Percentiles rank a stretch among this genome's conserved stretches.
phyloP scores from a whole-genome alignment of 1,284 basidiomycete genomes.

The Afroboletus lepidellus region DNA sequence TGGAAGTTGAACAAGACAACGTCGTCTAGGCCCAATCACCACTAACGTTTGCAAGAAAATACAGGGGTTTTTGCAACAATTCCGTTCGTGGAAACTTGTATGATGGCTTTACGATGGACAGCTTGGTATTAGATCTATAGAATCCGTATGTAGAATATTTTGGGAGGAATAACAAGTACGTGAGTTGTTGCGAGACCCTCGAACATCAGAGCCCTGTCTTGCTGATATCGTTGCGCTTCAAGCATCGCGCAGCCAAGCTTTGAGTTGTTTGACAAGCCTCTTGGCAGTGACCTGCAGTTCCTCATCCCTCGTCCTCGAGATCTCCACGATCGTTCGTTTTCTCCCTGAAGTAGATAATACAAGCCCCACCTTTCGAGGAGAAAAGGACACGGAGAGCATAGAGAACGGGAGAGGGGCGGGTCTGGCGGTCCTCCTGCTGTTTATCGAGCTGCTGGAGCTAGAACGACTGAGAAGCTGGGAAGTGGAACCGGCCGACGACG shows the following conservation, averaged over 20 bases:
- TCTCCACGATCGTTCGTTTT: constrained; percentile 59
- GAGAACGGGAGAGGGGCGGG: constrained; percentile 49
- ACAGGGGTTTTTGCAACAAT: no score
- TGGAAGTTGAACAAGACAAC: no score
- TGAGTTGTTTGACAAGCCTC: constrained; percentile 44
- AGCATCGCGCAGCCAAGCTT: constrained; percentile 23
- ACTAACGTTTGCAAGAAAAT: no score
- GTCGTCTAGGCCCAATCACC: no score
- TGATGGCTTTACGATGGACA: no score
- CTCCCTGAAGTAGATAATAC: constrained; percentile 40
- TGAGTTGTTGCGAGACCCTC: background rate
- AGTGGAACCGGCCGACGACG: constrained; percentile 4
- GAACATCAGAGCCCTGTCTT: no score
- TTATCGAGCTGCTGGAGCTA: constrained; percentile 3
- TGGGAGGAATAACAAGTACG: no score
- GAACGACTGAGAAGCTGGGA: background rate
- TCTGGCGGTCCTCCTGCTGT: constrained; percentile 2
- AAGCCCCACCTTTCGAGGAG: constrained; percentile 56
- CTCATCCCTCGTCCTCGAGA: constrained; percentile 52
- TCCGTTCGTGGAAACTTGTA: no score
- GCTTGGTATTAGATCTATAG: no score
- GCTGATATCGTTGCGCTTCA: no score
- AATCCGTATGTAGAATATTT: no score
- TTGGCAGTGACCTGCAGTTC: constrained; percentile 58
- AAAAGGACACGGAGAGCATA: constrained; percentile 55